These are phyloP conservation scores for Gynandropsis gynandra DNA, from an alignment of 345 rosid genomes.

Conservation along the genomic window DNA sequence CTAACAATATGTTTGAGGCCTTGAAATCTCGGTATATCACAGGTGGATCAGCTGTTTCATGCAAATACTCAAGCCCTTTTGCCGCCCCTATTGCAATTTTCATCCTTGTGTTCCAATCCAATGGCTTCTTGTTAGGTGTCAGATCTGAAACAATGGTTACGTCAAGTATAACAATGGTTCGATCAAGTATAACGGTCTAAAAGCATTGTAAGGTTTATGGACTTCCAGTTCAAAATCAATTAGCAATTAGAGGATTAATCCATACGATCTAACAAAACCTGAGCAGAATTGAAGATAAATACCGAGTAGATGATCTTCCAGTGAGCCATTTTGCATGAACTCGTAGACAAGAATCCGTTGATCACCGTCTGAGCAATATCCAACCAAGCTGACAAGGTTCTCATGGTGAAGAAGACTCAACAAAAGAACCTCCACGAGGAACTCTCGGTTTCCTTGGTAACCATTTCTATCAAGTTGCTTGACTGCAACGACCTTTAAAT, in stretches of 20 bases:
- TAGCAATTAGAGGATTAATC: no score
- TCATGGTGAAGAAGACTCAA: slow-evolving; percentile 59
- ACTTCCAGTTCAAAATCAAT: no score
- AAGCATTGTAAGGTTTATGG: no score
- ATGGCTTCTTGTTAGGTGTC: slow-evolving; percentile 29
- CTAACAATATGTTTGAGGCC: slow-evolving; percentile 64
- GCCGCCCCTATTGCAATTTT: slow-evolving; percentile 72
- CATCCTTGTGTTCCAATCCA: slow-evolving; percentile 77
- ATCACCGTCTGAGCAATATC: slow-evolving; percentile 73
- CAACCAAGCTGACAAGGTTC: slow-evolving; percentile 64
- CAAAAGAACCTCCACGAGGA: slow-evolving; percentile 70
- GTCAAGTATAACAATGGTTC: not conserved
- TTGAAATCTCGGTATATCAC: slow-evolving; percentile 79
- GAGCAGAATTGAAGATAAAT: no score
- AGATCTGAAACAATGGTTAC: slow-evolving; percentile 28
- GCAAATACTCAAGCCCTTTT: slow-evolving; percentile 71
- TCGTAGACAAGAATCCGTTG: slow-evolving; percentile 70
- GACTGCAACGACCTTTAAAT: slow-evolving; percentile 53
- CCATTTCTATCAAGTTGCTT: slow-evolving; percentile 85
- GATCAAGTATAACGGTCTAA: no score
- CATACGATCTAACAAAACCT: no score
- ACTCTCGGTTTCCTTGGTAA: slow-evolving; percentile 76
- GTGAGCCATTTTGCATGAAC: slow-evolving; percentile 59
- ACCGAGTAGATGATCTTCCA: slow-evolving; percentile 81
- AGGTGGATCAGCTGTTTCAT: slow-evolving; percentile 63